Conservation (phyloP, 2,329 filamentous ascomycete species). For the Fusarium algeriense region DNA sequence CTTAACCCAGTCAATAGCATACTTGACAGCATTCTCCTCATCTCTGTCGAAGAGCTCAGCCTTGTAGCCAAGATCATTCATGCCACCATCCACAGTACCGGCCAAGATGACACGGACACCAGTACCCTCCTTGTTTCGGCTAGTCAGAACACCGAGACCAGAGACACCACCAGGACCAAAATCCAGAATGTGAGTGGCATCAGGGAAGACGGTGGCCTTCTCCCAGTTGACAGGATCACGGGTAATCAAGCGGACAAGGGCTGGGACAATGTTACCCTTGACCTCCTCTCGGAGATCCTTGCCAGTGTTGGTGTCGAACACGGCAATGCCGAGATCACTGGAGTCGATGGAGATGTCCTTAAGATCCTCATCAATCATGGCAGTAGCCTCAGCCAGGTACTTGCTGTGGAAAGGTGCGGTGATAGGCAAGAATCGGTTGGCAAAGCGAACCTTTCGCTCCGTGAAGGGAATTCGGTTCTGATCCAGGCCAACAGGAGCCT, state of each 20-base stretch:
- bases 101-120: conserved; percentile 96
- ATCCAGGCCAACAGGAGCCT: conserved; percentile 96
- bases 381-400: conserved; percentile 85
- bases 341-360: conserved; percentile 83
- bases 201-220: conserved; percentile 88
- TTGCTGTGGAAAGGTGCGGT: conserved; percentile 98
- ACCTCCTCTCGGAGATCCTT: conserved; percentile 81
- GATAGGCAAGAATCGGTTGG: conserved; percentile 96
- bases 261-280: conserved; percentile 84
- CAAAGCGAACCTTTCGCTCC: conserved; percentile 95
- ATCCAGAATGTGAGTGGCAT: conserved; percentile 93
- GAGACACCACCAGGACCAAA: conserved; percentile 98
- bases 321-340: conserved; percentile 81
- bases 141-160: conserved; percentile 93
- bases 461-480: conserved; percentile 95
- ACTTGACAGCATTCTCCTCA: conserved; percentile 93
- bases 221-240: conserved; percentile 97
- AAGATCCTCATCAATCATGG: conserved; percentile 87
- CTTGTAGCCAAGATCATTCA: conserved; percentile 95
- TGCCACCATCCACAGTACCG: conserved; percentile 90
- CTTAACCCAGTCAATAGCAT: conserved; percentile 97
- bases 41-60: conserved; percentile 97
- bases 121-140: conserved; percentile 98
- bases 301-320: conserved; percentile 91
- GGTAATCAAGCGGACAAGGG: conserved; percentile 91